A percentile compares a stretch with the other conserved stretches of the same genome.
Evolutionary conservation across 306 rosid species (phyloP).

Genomic region (Cucurbita maxima): DNA sequence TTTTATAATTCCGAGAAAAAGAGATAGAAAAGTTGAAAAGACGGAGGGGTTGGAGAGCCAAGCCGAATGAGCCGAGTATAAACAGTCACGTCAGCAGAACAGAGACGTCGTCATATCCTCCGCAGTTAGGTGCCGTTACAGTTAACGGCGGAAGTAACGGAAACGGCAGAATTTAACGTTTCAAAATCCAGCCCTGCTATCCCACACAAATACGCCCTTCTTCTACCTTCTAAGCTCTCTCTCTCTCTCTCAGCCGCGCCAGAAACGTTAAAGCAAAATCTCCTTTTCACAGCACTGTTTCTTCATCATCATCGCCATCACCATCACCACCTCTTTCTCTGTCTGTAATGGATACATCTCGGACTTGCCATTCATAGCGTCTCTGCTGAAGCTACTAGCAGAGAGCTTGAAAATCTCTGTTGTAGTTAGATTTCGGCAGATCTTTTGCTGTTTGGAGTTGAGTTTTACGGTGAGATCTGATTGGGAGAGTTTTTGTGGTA

Average conservation of each 20-base stretch:
- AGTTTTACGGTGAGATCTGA: slow-evolving; percentile 16
- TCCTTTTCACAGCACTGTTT: neutral
- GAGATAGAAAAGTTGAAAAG: neutral
- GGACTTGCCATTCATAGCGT: neutral
- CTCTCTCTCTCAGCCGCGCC: neutral
- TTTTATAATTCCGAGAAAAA: neutral
- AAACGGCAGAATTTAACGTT: neutral
- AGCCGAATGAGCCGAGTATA: neutral
- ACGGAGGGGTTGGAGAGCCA: neutral
- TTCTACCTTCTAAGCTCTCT: neutral
- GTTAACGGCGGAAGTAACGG: neutral
- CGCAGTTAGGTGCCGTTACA: neutral
- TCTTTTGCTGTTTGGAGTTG: neutral
- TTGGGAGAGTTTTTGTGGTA: slow-evolving; percentile 7
- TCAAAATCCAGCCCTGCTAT: neutral
- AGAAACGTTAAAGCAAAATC: neutral
- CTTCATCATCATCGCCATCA: neutral
- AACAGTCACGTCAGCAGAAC: too few relatives aligned
- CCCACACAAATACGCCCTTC: neutral
- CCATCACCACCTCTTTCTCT: neutral
- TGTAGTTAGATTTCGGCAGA: neutral
- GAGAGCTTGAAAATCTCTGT: neutral
- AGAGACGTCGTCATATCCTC: neutral
- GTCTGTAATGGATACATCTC: neutral
- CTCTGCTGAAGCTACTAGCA: neutral